Evolutionary conservation across 345 rosid species (phyloP).

Genomic region (Populus tremula): DNA sequence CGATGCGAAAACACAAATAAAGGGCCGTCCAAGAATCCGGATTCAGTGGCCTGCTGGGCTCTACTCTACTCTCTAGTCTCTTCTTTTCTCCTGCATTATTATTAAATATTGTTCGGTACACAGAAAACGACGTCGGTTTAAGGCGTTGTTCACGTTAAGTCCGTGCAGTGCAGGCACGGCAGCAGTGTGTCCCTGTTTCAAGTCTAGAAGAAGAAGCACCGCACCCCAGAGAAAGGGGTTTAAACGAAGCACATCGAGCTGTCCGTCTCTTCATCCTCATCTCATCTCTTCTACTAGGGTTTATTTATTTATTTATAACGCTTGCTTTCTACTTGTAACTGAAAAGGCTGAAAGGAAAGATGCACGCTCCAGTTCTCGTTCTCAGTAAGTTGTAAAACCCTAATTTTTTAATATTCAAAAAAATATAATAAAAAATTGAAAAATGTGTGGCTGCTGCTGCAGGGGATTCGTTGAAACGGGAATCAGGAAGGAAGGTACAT

Average conservation of each 20-base stretch:
- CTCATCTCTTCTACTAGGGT: background rate
- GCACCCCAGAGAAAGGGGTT: background rate
- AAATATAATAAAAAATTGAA: background rate
- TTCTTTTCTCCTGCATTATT: too few relatives aligned
- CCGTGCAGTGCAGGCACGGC: too few relatives aligned
- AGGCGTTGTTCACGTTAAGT: background rate
- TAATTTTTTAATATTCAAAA: background rate
- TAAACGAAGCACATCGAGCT: background rate
- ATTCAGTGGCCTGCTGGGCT: too few relatives aligned
- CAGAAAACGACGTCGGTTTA: background rate
- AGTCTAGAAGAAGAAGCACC: background rate
- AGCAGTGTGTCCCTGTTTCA: too few relatives aligned
- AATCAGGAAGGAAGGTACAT: constrained; percentile 87
- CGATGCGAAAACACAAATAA: too few relatives aligned
- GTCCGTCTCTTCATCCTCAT: background rate
- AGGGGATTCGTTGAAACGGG: constrained; percentile 96
- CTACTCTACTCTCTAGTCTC: too few relatives aligned
- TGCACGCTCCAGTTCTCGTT: constrained; percentile 84
- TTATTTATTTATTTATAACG: too few relatives aligned
- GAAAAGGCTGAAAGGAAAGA: constrained; percentile 11
- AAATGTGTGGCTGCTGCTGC: constrained; percentile 8
- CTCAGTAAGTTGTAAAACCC: constrained; percentile 53
- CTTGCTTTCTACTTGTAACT: background rate
- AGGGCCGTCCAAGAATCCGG: too few relatives aligned
- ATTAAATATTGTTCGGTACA: too few relatives aligned